Percentiles rank a stretch among this genome's conserved stretches.
Evolutionary conservation across 371 early-diverging fungal genomes (phyloP).

Genomic region (Mortierella sp.): DNA sequence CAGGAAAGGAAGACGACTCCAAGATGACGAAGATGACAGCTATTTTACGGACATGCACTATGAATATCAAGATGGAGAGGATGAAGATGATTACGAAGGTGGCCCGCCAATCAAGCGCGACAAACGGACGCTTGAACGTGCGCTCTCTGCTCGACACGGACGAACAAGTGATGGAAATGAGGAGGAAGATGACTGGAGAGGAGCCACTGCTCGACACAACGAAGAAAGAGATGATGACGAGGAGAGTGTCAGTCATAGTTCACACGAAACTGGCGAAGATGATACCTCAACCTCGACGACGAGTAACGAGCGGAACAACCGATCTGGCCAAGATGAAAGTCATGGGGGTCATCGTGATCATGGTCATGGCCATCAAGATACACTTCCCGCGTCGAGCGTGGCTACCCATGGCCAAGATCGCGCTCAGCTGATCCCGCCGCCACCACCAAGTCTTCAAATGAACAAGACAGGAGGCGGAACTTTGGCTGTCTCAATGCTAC

Average conservation of each 20-base stretch:
- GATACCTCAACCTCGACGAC: neutral
- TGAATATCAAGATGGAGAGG: neutral
- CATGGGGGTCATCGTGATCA: no score
- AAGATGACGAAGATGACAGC: neutral
- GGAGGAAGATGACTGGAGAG: no score
- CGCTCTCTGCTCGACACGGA: neutral
- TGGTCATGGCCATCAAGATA: no score
- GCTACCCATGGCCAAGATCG: no score
- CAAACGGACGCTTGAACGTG: neutral
- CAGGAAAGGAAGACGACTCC: neutral
- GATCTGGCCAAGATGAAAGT: no score
- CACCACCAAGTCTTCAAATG: no score
- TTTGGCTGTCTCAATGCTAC: neutral
- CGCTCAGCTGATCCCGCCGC: no score
- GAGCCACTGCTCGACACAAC: neutral
- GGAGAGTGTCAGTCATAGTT: neutral
- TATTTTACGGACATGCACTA: neutral
- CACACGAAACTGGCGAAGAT: neutral
- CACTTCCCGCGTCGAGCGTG: no score
- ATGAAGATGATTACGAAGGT: conserved; percentile 8
- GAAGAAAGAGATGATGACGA: neutral
- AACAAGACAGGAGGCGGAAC: no score
- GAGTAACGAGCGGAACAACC: neutral
- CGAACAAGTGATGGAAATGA: neutral
- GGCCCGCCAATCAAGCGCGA: conserved; percentile 2